These are phyloP conservation scores for Citrullus amarus DNA, from an alignment of 306 rosid species.

Conservation along the genomic window DNA sequence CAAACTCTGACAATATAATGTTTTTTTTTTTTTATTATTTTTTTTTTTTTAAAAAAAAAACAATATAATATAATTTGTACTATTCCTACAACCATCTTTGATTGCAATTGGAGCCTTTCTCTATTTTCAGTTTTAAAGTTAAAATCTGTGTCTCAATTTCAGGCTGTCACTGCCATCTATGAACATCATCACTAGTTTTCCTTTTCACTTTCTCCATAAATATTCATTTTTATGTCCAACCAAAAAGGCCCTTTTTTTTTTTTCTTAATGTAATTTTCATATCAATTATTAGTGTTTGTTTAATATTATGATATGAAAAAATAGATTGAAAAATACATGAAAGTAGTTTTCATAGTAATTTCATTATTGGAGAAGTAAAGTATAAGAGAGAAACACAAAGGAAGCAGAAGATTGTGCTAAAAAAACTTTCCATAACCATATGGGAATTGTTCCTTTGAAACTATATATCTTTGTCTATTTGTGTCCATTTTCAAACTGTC, in stretches of 20 bases:
- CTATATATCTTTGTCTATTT: constrained; percentile 40
- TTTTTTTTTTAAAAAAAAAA: too few relatives aligned
- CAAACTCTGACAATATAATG: constrained; percentile 1
- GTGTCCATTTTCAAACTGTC: constrained; percentile 31
- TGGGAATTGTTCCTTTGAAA: constrained; percentile 61
- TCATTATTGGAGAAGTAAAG: not conserved
- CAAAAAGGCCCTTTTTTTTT: not conserved
- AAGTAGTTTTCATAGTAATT: not conserved
- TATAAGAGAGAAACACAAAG: not conserved
- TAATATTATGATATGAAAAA: not conserved
- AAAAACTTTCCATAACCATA: constrained; percentile 23
- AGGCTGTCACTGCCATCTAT: constrained; percentile 4
- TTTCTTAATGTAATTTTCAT: not conserved
- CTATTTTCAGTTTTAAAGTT: not conserved
- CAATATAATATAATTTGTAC: too few relatives aligned
- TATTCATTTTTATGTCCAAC: not conserved
- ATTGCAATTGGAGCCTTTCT: too few relatives aligned
- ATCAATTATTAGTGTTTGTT: not conserved
- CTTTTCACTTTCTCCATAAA: not conserved
- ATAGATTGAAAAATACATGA: not conserved
- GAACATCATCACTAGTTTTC: not conserved
- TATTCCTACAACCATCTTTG: too few relatives aligned
- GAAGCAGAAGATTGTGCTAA: constrained; percentile 21
- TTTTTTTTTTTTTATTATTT: not conserved
- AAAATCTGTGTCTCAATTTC: not conserved